phyloP scores from a whole-genome alignment of 768 basidiomycete species.

The Candolleomyces aberdarensis region DNA sequence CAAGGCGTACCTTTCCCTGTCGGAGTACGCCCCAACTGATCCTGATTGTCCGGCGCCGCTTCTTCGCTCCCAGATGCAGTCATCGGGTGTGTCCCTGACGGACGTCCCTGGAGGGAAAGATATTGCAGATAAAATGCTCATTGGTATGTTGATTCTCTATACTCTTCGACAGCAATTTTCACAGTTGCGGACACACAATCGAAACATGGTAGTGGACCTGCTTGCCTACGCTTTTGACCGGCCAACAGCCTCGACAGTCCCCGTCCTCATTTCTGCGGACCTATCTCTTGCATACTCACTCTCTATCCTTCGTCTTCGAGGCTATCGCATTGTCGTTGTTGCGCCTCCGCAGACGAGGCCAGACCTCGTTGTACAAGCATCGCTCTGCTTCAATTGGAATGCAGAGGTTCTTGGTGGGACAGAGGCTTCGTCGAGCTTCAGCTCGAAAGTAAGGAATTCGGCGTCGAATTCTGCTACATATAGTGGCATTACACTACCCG shows the following conservation, averaged over 20 bases:
- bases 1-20: conserved; percentile 27
- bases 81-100: conserved; percentile 27
- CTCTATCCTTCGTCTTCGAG: conserved; percentile 51
- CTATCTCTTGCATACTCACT: conserved; percentile 64
- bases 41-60: conserved; percentile 3
- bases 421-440: not conserved
- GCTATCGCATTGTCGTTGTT: conserved; percentile 50
- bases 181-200: not conserved
- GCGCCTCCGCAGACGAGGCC: conserved; percentile 35
- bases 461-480: no score
- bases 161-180: not conserved
- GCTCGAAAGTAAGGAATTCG: not conserved
- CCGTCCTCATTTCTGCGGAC: conserved; percentile 64
- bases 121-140: conserved; percentile 23
- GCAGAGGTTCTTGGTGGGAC: conserved; percentile 1
- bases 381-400: conserved; percentile 44
- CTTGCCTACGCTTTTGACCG: conserved; percentile 40
- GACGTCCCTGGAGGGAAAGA: conserved; percentile 28
- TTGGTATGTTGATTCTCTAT: conserved; percentile 18
- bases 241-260: conserved; percentile 35
- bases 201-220: conserved; percentile 18
- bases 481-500: no score
- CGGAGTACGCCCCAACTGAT: conserved; percentile 14
- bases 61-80: conserved; percentile 26
- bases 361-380: conserved; percentile 52